phyloP scores from a whole-genome alignment of 2,329 filamentous ascomycete genomes.

The Dactylonectria macrodidyma region DNA sequence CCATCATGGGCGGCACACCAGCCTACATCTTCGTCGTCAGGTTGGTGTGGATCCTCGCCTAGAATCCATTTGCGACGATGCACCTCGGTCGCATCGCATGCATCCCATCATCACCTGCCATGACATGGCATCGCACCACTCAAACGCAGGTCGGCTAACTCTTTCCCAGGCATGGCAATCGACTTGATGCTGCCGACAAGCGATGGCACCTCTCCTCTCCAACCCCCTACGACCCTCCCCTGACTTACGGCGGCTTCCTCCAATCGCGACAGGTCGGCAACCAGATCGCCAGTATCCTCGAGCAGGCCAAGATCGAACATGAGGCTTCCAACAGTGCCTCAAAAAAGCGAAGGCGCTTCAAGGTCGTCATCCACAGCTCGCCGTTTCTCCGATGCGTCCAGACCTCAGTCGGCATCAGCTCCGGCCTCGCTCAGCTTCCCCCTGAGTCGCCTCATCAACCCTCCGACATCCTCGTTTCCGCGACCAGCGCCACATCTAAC shows the following conservation, averaged over 20 bases:
- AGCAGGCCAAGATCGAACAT: slow-evolving; percentile 65
- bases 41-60: slow-evolving; percentile 45
- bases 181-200: slow-evolving; percentile 94
- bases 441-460: slow-evolving; percentile 52
- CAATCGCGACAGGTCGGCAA: slow-evolving; percentile 87
- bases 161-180: slow-evolving; percentile 82
- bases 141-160: slow-evolving; percentile 30
- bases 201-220: slow-evolving; percentile 95
- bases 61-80: slow-evolving; percentile 40
- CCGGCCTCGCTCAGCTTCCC: slow-evolving; percentile 79
- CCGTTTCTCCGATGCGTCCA: slow-evolving; percentile 95
- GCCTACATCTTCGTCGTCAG: slow-evolving; percentile 63
- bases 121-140: slow-evolving; percentile 8
- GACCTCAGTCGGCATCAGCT: slow-evolving; percentile 89
- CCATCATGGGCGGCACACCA: slow-evolving; percentile 58
- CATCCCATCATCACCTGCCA: background rate
- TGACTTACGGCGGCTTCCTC: slow-evolving; percentile 95
- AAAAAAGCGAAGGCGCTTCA: slow-evolving; percentile 73
- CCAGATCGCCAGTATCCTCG: slow-evolving; percentile 83
- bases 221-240: slow-evolving; percentile 93
- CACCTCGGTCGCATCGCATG: slow-evolving; percentile 31
- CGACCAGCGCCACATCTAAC: slow-evolving; percentile 45
- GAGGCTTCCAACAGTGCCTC: slow-evolving; percentile 48
- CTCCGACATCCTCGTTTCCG: slow-evolving; percentile 54
- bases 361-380: slow-evolving; percentile 91